Base-by-base conservation (phyloP, 2,329 filamentous ascomycete genomes). In the Trichoderma sp. region DNA sequence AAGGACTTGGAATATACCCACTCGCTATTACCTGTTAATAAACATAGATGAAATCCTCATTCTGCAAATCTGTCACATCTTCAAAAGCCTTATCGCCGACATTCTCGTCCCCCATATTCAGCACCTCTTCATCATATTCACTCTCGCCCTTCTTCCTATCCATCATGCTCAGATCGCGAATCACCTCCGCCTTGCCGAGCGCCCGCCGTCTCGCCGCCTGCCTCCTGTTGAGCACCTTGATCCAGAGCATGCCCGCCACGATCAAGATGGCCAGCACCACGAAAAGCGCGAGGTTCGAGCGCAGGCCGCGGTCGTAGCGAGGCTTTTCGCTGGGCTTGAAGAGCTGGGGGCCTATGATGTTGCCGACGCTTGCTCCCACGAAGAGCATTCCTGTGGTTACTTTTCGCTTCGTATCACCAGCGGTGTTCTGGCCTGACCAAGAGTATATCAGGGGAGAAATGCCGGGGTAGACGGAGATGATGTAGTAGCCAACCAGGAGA, bases 331-430 rank as follows among this genome's bases (percentile, higher is more conserved):
- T 79, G 0, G 84, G 83, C 26, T 81, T 85, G 75, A 89, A 73
- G 1, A 89, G 75, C 63, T 85, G 83, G 0, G 87, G 87, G 0
- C 87, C 87, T n/a, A 89, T 79, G 51, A 89, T 84, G 68, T 90
- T 89, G 7, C 87, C 87, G 1, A 83, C 82, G 58, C 83, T 86
- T 68, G 85, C 83, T 7, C 86, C 86, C 28, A 89, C 78, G 68
- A 89, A 87, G 3, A 89, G 75, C 15, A 86, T 80, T 2, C 79
- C 85, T 0, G 86, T 88, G 0, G 83, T 88, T 2, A 85, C 81
- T 71, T 89, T 89, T 67, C 86, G 83, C 72, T 90, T 90, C 0
- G 88, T 90, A 66, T 90, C 86, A 0, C 87, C 88, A 2, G 80
- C 87, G 0, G 87, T 86, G 68, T 88, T 87, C 58, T 85, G 83